A percentile compares a stretch with the other conserved stretches of the same genome.
phyloP scores from a whole-genome alignment of 352 stramenopile species.

The Halophytophthora batemanensis region DNA sequence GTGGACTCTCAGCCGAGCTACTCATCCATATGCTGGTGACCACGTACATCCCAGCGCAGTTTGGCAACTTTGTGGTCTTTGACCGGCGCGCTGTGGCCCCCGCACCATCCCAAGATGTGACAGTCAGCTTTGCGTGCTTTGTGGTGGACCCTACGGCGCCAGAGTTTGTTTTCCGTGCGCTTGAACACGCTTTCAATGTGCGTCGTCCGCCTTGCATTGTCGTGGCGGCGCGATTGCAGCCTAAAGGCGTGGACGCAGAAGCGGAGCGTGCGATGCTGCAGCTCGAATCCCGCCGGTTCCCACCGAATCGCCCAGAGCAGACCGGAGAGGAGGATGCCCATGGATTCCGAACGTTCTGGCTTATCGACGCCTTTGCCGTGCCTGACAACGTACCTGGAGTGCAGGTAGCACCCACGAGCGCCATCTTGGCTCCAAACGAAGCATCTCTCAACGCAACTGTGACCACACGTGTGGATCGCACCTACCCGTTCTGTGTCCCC shows the following conservation, averaged over 20 bases:
- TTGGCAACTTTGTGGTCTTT: constrained; percentile 89
- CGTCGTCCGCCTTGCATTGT: constrained; percentile 83
- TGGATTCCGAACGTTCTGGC: constrained; percentile 89
- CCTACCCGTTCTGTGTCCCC: constrained; percentile 92
- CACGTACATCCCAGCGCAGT: constrained; percentile 91
- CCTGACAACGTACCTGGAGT: constrained; percentile 50
- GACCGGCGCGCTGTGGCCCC: constrained; percentile 66
- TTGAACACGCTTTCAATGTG: constrained; percentile 89
- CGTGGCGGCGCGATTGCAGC: constrained; percentile 35
- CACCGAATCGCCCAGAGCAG: constrained; percentile 86
- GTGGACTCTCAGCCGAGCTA: constrained; percentile 80
- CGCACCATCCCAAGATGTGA: constrained; percentile 38
- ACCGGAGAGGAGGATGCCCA: constrained; percentile 85
- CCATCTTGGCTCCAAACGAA: constrained; percentile 54
- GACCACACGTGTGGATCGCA: constrained; percentile 84
- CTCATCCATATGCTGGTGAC: constrained; percentile 91
- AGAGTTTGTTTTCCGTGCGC: constrained; percentile 59
- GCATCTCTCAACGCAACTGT: constrained; percentile 80
- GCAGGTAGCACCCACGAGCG: constrained; percentile 72
- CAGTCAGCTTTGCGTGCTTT: constrained; percentile 44
- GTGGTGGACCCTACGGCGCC: constrained; percentile 37
- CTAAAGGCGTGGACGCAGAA: constrained; percentile 8
- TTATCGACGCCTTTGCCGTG: constrained; percentile 54
- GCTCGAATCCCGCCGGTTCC: constrained; percentile 36
- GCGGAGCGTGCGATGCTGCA: constrained; percentile 7